Base-by-base conservation (phyloP, 2,329 filamentous ascomycete genomes). In the Fusarium papillatum region DNA sequence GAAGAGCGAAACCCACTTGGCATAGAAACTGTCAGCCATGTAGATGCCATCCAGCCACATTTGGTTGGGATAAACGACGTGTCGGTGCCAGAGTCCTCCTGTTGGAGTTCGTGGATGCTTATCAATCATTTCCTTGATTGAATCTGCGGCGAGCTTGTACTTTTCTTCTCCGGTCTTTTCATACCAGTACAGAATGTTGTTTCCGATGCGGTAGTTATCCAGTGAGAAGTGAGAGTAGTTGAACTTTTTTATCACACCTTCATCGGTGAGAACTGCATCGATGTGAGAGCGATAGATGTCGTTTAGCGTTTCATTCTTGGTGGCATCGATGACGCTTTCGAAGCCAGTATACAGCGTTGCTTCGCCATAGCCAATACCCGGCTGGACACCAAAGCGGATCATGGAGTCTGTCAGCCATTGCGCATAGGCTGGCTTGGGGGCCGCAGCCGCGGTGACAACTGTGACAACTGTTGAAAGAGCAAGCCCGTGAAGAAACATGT, bases 1-100 rank as follows among this genome's bases (percentile, higher is more conserved):
- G 63, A 85, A 86, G 13, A 81, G 68, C 5, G 73, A 73, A 2
- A 84, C 84, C 75, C 84, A 87, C 39, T 80, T 80, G 3, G 85
- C 84, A 57, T 86, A 87, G 74, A 87, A 87, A 1, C 81, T 81
- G 31, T 86, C 84, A 1, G 86, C 86, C 87, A 88, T 88, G 79
- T 84, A 89, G 29, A 88, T 87, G 2, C 89, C 89, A 70, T 90
- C 88, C 0, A 91, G 83, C 88, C 89, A 91, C 89, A 90, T 90
- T 78, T 90, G 87, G 69, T 89, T 85, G 24, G 83, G 83, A 72
- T 89, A 90, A 4, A 83, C 80, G 48, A 86, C 80, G 19, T 83
- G 78, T 1, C 79, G 75, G 69, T 90, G 89, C 87, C 88, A 90
- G 81, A 91, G 88, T 0, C 89, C 89, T 6, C 89, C 89, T 0